Evolutionary conservation across 176 grass and related monocot species (phyloP), one percentile per base, ranked within the genome.

Genomic region (Phoenix roebelenii): DNA sequence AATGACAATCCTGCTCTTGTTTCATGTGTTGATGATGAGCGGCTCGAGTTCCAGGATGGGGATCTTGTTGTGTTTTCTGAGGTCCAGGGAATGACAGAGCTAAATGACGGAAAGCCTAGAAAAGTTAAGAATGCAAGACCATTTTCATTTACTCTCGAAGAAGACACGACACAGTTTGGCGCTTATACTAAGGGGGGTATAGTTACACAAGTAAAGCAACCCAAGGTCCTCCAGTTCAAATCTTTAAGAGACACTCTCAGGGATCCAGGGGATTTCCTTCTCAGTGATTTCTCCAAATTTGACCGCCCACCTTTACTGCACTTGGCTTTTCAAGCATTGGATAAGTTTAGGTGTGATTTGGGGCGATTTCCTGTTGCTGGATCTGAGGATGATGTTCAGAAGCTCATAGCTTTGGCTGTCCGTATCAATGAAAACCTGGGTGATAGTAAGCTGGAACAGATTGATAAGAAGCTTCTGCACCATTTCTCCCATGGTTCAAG

Each of bases 271-370:
- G 90, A 95, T 63, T 95, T 95, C 63, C 90, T 95, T 52, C 75
- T 95, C 69, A 86, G 85, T 25, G 90, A 95, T 60, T 95, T 86
- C 72, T 95, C 90, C 55, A 95, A 95, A 60, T 89, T 95, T 17
- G 85, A 95, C 12, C 85, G 74, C 18, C 66, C 90, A 67, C 77
- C 90, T 61, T 74, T 95, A 59, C 55, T 95, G 52, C 90, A 95
- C 77, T 76, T 86, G 72, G 85, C 83, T 59, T 95, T 95, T 76
- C 90, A 89, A 83, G 90, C 85, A 3, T 76, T 95, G 76, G 90
- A 89, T 60, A 82, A 78, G 74, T 95, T 95, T 61, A 86, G 79
- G 54, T 63, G 50, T 70, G 85, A 89, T 44, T 57, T 76, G 52
- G 63, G 19, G 57, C 72, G 80, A 30, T 95, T 95, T 68, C 90